Evolutionary conservation across 1,139 yeast genomes (phyloP), one percentile per base, ranked within the genome.

Genomic region (Lipomyces yarrowii): DNA sequence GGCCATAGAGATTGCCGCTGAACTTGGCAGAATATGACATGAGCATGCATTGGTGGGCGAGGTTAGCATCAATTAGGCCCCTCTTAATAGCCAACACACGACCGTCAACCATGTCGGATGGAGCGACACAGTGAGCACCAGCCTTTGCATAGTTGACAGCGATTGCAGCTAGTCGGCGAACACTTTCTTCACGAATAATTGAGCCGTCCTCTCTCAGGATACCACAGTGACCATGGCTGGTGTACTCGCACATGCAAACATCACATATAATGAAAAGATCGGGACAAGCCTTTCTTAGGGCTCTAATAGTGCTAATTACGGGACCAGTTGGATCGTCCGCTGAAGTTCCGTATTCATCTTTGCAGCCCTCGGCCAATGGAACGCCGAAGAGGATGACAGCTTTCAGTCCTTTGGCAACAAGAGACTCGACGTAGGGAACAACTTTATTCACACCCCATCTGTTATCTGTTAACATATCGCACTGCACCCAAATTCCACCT

Each of bases 251-350:
- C 67, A 94, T 81, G 78, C 99, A 94, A 33, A 94, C 98, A 76
- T 94, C 99, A 76, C 97, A 91, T 84, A 93, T 86, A 70, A 94
- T 86, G 76, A 87, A 94, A 69, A 94, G 82, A 56, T 86, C 89
- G 4, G 99, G 98, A 79, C 90, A 92, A 51, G 84, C 80, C 59
- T 78, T 72, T 68, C 83, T 83, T 68, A 94, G 83, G 1, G 84
- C 82, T 74, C 87, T 88, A 73, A 90, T 88, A 37, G 94, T 89
- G 69, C 78, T 83, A 71, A 94, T 93, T 3, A 94, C 98, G 1
- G 99, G 99, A 0, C 99, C 98, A 51, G 90, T 84, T 56, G 98
- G 98, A 78, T 93, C 97, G 77, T 94, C 99, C 1, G 99, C 99
- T 56, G 92, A 86, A 1, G 97, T 85, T 21, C 98, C 99, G 59